These are phyloP conservation scores for Trypanosoma rangeli DNA, from an alignment of 208 protist genomes.

Conservation along the genomic window DNA sequence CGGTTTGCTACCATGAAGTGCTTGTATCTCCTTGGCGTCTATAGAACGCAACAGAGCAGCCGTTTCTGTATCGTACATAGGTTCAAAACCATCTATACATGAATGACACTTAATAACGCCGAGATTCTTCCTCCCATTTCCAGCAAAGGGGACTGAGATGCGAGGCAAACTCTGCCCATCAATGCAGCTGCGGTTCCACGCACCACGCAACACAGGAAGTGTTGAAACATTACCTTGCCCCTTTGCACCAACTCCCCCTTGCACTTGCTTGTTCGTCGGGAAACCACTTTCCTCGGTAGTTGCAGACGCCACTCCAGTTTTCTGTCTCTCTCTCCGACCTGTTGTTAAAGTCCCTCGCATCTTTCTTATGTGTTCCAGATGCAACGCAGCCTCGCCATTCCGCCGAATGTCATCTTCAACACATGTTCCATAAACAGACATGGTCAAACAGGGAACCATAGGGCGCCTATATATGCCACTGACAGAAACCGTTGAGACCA, in stretches of 20 bases:
- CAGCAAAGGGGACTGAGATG: background rate
- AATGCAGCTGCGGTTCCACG: conserved; percentile 20
- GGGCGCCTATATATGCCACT: conserved; percentile 47
- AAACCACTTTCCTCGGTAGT: background rate
- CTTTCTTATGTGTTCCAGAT: conserved; percentile 12
- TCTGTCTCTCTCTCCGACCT: background rate
- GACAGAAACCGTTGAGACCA: conserved; percentile 50
- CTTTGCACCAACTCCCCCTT: background rate
- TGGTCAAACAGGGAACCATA: background rate
- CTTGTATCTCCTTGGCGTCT: conserved; percentile 41
- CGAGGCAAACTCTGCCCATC: conserved; percentile 18
- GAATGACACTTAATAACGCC: conserved; percentile 8
- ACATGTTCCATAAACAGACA: conserved; percentile 35
- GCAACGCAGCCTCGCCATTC: conserved; percentile 28
- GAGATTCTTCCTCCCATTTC: background rate
- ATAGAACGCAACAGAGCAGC: conserved; percentile 38
- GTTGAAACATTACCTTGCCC: background rate
- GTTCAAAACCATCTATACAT: conserved; percentile 21
- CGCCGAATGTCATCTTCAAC: conserved; percentile 55
- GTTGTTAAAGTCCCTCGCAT: conserved; percentile 19
- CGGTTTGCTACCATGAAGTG: conserved; percentile 42
- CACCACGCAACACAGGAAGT: conserved; percentile 8
- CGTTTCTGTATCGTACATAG: conserved; percentile 37
- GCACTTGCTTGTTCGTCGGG: background rate
- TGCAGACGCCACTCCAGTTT: background rate